Evolutionary conservation across 2,329 filamentous ascomycete species (phyloP).

Genomic region (Paracamarosporium sp.): DNA sequence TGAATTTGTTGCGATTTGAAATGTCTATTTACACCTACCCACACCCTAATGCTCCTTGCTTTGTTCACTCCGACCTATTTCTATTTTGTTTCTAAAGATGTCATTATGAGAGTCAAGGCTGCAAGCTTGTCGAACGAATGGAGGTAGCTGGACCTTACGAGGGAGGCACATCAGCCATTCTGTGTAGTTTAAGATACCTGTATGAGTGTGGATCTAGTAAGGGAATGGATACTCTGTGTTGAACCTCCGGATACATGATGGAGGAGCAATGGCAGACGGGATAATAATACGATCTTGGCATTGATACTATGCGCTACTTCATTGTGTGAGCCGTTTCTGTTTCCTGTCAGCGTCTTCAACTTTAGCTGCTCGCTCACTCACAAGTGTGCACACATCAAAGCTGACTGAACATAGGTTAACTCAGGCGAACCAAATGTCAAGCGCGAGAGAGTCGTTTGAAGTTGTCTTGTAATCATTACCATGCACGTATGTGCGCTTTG

Average conservation of each 20-base stretch:
- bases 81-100: not conserved
- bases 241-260: not conserved
- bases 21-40: slow-evolving; percentile 5
- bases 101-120: not conserved
- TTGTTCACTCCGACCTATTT: not conserved
- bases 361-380: too few species aligned
- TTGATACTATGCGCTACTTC: not conserved
- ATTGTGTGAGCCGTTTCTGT: not conserved
- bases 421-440: too few species aligned
- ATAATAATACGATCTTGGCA: slow-evolving; percentile 1
- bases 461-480: too few species aligned
- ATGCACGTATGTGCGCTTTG: too few species aligned
- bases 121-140: not conserved
- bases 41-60: slow-evolving; percentile 2
- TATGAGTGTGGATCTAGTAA: slow-evolving; percentile 11
- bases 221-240: not conserved
- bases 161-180: not conserved
- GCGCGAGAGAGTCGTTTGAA: too few species aligned
- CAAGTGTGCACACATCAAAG: too few species aligned
- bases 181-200: slow-evolving; percentile 24
- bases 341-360: too few species aligned
- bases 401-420: too few species aligned
- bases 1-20: slow-evolving; percentile 4
- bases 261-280: not conserved
- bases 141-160: not conserved